A percentile compares a stretch with the other conserved stretches of the same genome.
Conservation (phyloP, 1,139 yeast species). For the Entelexis sorbosivorans region DNA sequence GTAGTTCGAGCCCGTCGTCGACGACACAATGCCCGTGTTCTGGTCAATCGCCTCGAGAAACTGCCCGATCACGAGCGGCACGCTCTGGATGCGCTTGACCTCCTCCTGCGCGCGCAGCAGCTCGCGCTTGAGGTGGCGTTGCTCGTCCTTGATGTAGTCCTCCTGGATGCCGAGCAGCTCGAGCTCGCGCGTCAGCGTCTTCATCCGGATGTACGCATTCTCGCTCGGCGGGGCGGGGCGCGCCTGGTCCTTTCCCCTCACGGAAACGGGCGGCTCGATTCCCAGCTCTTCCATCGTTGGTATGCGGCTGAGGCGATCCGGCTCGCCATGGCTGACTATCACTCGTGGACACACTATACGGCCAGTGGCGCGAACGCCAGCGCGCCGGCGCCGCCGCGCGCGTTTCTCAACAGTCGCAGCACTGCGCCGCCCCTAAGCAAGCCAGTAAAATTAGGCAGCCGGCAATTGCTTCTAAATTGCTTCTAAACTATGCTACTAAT, state of each 20-base stretch:
- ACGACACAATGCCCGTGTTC: constrained; percentile 89
- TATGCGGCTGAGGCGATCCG: background rate
- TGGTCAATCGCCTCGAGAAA: constrained; percentile 96
- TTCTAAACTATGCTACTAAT: too few relatives aligned
- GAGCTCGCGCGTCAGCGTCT: constrained; percentile 79
- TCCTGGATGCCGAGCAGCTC: constrained; percentile 79
- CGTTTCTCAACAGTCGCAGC: too few relatives aligned
- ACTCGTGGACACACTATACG: too few relatives aligned
- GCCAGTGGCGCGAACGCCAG: too few relatives aligned
- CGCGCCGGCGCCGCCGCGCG: too few relatives aligned
- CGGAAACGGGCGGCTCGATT: constrained; percentile 13
- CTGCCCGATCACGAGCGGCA: constrained; percentile 96
- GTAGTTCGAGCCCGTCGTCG: constrained; percentile 95
- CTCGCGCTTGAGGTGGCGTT: constrained; percentile 89
- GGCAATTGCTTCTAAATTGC: too few relatives aligned
- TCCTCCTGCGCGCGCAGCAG: constrained; percentile 95
- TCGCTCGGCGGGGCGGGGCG: constrained; percentile 3
- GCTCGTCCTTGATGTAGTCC: constrained; percentile 95
- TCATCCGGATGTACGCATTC: constrained; percentile 66
- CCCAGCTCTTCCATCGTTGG: constrained; percentile 20
- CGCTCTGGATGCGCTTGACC: constrained; percentile 92
- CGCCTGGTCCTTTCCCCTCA: constrained; percentile 1
- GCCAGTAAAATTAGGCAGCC: too few relatives aligned
- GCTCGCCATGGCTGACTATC: too few relatives aligned
- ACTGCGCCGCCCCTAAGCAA: too few relatives aligned